These are phyloP conservation scores for Chaetomiaceae sp. DNA, from an alignment of 2,329 filamentous ascomycete species.

Conservation along the genomic window DNA sequence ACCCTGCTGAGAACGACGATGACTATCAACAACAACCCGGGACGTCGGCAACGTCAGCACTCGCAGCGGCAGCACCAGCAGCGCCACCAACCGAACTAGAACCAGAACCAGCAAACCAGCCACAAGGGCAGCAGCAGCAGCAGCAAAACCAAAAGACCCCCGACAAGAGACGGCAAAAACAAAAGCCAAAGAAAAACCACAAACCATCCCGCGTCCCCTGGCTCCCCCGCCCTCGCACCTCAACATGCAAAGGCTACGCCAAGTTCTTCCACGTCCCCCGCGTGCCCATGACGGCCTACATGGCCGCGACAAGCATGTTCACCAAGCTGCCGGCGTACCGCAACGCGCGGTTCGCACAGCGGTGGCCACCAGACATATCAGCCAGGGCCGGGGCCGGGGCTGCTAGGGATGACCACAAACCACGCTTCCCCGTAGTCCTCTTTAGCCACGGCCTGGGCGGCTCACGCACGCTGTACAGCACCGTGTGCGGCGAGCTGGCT, in stretches of 20 bases:
- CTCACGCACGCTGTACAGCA: constrained; percentile 57
- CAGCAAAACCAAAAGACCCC: not conserved
- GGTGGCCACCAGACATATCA: too few relatives aligned
- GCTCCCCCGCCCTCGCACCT: constrained; percentile 54
- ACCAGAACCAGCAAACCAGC: not conserved
- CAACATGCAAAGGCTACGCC: constrained; percentile 57
- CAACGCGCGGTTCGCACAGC: constrained; percentile 53
- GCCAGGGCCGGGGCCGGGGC: constrained; percentile 26
- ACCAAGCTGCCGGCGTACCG: constrained; percentile 61
- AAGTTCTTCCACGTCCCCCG: constrained; percentile 52
- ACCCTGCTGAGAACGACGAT: constrained; percentile 45
- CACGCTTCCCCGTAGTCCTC: constrained; percentile 55
- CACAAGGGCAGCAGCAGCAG: not conserved
- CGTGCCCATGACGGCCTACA: constrained; percentile 45
- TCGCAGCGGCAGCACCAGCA: too few relatives aligned
- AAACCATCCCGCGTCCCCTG: constrained; percentile 51
- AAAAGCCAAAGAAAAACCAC: constrained; percentile 32
- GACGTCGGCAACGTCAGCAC: too few relatives aligned
- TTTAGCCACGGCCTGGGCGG: constrained; percentile 65
- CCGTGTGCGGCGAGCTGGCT: constrained; percentile 60
- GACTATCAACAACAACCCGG: too few relatives aligned
- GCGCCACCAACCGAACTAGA: too few relatives aligned
- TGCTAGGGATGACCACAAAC: constrained; percentile 27
- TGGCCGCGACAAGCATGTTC: constrained; percentile 55
- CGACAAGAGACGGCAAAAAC: constrained; percentile 23